Percentiles rank a stretch among this genome's conserved stretches.
Conservation (phyloP, 1,284 basidiomycete species). For the Polyporus tsugae region DNA sequence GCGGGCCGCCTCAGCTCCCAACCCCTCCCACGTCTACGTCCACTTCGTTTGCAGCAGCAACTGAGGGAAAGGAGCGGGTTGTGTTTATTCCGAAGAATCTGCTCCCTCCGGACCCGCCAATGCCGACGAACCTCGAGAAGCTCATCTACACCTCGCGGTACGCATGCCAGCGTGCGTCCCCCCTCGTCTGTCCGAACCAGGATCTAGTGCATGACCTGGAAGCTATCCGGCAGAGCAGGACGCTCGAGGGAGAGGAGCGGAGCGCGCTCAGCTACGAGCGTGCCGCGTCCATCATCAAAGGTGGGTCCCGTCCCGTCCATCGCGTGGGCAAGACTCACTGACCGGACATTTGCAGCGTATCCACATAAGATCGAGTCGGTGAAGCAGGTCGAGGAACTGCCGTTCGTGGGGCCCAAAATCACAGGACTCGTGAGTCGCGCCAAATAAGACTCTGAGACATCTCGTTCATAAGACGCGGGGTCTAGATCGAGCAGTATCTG, state of each 20-base stretch:
- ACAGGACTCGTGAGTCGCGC: conserved; percentile 51
- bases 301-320: conserved; percentile 43
- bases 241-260: conserved; percentile 68
- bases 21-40: conserved; percentile 11
- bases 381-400: conserved; percentile 60
- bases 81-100: conserved; percentile 34
- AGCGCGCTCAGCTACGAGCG: conserved; percentile 75
- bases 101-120: conserved; percentile 38
- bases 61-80: neutral
- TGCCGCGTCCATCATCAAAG: conserved; percentile 75
- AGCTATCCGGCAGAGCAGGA: conserved; percentile 64
- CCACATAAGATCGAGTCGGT: conserved; percentile 58
- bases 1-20: neutral
- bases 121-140: conserved; percentile 35
- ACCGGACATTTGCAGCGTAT: conserved; percentile 56
- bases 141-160: conserved; percentile 54
- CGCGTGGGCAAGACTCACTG: neutral
- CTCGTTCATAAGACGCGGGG: neutral
- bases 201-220: conserved; percentile 60
- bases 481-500: conserved; percentile 70
- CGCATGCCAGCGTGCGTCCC: conserved; percentile 67
- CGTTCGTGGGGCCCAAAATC: conserved; percentile 70
- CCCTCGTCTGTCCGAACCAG: conserved; percentile 73
- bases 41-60: neutral
- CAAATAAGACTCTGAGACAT: conserved; percentile 4